phyloP scores from a whole-genome alignment of 2,329 filamentous ascomycete genomes.

The Dactylellina cionopaga region DNA sequence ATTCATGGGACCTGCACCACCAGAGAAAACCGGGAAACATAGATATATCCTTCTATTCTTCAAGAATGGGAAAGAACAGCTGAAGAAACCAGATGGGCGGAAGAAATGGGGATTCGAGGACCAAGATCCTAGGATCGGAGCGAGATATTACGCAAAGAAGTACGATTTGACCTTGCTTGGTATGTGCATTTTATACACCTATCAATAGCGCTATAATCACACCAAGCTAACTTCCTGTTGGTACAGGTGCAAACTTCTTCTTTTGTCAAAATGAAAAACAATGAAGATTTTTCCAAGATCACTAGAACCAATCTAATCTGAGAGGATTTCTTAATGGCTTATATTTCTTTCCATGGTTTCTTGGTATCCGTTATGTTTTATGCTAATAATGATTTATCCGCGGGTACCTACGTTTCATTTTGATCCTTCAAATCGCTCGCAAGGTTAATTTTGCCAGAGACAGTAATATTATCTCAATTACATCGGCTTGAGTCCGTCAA shows the following conservation, averaged over 20 bases:
- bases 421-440: too few species aligned
- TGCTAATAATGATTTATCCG: too few species aligned
- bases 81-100: slow-evolving; percentile 60
- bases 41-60: slow-evolving; percentile 63
- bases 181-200: slow-evolving; percentile 56
- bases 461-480: too few species aligned
- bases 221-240: slow-evolving; percentile 22
- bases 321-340: background rate
- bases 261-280: slow-evolving; percentile 55
- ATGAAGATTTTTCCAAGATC: background rate
- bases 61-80: slow-evolving; percentile 60
- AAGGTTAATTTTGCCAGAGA: too few species aligned
- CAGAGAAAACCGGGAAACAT: slow-evolving; percentile 59
- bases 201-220: background rate
- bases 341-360: too few species aligned
- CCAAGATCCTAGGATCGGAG: slow-evolving; percentile 59
- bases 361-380: too few species aligned
- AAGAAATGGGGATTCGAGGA: slow-evolving; percentile 62
- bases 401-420: too few species aligned
- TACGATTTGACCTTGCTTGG: slow-evolving; percentile 63
- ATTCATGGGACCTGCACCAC: slow-evolving; percentile 63
- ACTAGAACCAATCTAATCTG: background rate
- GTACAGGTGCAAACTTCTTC: slow-evolving; percentile 62
- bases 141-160: slow-evolving; percentile 61
- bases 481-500: too few species aligned